Conservation (phyloP, 768 basidiomycete genomes). For the Amanita polypyramis region DNA sequence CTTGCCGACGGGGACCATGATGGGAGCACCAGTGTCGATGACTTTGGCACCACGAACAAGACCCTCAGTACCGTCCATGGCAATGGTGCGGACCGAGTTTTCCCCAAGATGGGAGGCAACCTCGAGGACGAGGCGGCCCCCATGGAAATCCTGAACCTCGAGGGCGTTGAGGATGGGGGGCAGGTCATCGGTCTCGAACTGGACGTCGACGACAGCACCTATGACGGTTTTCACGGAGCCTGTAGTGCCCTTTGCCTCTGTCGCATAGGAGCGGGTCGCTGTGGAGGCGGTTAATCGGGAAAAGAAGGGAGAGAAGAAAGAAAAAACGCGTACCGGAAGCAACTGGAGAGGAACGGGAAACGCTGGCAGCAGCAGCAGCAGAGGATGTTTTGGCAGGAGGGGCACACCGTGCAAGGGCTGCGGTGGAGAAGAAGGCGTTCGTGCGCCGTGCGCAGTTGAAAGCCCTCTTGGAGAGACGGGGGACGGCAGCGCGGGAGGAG, state of each 20-base stretch:
- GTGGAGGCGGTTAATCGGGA: conserved; percentile 14
- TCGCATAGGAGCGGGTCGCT: conserved; percentile 80
- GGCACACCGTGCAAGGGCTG: conserved; percentile 45
- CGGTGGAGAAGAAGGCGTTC: conserved; percentile 73
- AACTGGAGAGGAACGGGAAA: conserved; percentile 22
- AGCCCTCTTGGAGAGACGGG: conserved; percentile 81
- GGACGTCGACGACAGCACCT: conserved; percentile 99
- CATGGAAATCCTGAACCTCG: conserved; percentile 90
- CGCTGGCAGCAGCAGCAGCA: too few species aligned
- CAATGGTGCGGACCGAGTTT: conserved; percentile 99
- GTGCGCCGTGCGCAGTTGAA: conserved; percentile 66
- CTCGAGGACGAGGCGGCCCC: conserved; percentile 97
- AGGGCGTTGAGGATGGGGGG: conserved; percentile 98
- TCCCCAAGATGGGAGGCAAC: conserved; percentile 98
- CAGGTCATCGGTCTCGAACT: conserved; percentile 90
- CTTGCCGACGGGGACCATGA: conserved; percentile 91
- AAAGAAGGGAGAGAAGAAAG: conserved; percentile 7
- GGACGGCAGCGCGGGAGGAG: conserved; percentile 77
- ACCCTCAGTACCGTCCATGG: conserved; percentile 99
- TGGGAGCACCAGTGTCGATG: conserved; percentile 93
- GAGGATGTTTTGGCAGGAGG: conserved; percentile 32
- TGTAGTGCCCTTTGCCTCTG: conserved; percentile 63
- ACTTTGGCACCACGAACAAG: conserved; percentile 98
- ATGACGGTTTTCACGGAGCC: conserved; percentile 97
- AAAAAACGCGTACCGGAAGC: conserved; percentile 8